Percentiles rank a stretch among this genome's conserved stretches.
These are phyloP conservation scores for Ustilago nuda DNA, from an alignment of 1,284 basidiomycete genomes.

Conservation along the genomic window DNA sequence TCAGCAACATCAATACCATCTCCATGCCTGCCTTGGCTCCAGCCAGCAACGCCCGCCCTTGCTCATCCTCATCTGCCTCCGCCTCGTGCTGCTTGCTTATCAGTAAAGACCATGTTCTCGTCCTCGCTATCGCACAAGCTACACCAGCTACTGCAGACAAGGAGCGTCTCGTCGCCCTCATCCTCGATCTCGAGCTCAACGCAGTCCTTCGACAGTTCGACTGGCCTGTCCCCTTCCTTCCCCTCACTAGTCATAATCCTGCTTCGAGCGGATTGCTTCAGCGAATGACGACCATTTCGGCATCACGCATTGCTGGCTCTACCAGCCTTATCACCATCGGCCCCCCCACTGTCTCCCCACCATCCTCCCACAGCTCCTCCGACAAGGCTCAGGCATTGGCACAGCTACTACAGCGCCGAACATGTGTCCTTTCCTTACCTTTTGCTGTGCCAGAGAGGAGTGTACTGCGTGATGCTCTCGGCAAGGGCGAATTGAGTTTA, in stretches of 20 bases:
- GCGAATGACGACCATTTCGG: slow-evolving; percentile 36
- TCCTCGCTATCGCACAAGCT: slow-evolving; percentile 28
- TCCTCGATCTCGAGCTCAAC: slow-evolving; percentile 44
- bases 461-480: slow-evolving; percentile 45
- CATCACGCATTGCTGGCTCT: slow-evolving; percentile 46
- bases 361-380: slow-evolving; percentile 17
- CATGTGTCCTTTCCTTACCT: slow-evolving; percentile 35
- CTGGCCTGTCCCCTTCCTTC: slow-evolving; percentile 39
- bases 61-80: slow-evolving; percentile 30
- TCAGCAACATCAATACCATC: slow-evolving; percentile 19
- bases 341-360: slow-evolving; percentile 21
- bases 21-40: slow-evolving; percentile 20
- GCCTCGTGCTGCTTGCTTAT: slow-evolving; percentile 36
- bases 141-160: slow-evolving; percentile 30
- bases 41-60: slow-evolving; percentile 23
- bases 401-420: slow-evolving; percentile 39
- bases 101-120: slow-evolving; percentile 42
- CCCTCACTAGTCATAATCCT: slow-evolving; percentile 11
- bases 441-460: slow-evolving; percentile 41
- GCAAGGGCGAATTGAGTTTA: slow-evolving; percentile 46
- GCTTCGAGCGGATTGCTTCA: slow-evolving; percentile 20
- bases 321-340: slow-evolving; percentile 34
- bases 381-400: slow-evolving; percentile 26
- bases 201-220: slow-evolving; percentile 42
- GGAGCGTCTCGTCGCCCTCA: slow-evolving; percentile 38